Base-by-base conservation (phyloP, 495 filamentous ascomycete genomes). In the Parathielavia hyrcaniae region DNA sequence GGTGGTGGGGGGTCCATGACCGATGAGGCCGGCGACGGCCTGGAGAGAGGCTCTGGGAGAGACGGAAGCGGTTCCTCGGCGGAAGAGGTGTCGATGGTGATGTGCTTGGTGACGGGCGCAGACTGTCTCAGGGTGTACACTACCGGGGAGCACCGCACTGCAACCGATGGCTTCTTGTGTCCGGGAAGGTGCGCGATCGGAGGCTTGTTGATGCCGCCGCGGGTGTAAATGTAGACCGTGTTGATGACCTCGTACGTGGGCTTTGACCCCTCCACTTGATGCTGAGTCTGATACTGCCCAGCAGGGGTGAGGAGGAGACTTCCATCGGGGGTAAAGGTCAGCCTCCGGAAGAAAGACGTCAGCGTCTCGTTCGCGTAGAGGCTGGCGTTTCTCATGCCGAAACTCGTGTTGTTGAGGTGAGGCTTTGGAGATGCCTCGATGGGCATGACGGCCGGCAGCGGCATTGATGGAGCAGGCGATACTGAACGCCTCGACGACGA, bases 301-400 rank as follows among this genome's bases (percentile, higher is more conserved):
- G 95, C 92, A 16, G 95, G 95, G 0, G 95, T 99, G 56, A 99
- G 88, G 10, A 99, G 80, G 46, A 99, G 75, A 69, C 92, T 96
- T 16, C 95, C 95, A 65, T 97, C 95, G 2, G 95, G 91, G 8
- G 95, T 86, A 69, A 97, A 99, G 0, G 95, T 90, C 41, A 99
- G 75, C 36, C 95, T 83, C 44, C 95, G 81, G 76, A 99, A 99
- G 73, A 99, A 99, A 4, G 95, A 97, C 0, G 90, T 97, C 35
- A 97, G 83, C 0, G 91, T 96, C 72, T 99, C 95, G 58, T 95
- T 97, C n/a, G 87, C 90, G 71, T 99, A 99, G 39, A 97, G 85
- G 56, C 83, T 91, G 40, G 91, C 81, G 62, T 96, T 96, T 67
- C 83, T 86, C 44, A 89, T 81, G 4, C 86, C 89, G 39, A 86